Conservation (phyloP, 2,329 filamentous ascomycete species). For the Macrophomina phaseolina region DNA sequence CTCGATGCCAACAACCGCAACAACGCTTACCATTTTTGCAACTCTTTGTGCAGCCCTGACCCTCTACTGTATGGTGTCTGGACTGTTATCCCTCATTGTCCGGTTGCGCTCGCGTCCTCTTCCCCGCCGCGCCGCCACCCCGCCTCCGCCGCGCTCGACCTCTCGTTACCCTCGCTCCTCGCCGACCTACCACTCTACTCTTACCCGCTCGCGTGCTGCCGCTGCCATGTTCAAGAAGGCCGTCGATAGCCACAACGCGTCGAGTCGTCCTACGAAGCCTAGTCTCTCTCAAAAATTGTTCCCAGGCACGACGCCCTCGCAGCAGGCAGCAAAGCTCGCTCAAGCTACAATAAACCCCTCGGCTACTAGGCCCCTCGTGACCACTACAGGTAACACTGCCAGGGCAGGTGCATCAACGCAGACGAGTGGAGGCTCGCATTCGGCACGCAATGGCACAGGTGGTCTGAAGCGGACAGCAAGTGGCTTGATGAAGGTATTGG, state of each 20-base stretch:
- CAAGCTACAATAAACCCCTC: conserved; percentile 51
- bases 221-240: conserved; percentile 49
- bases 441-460: conserved; percentile 34
- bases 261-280: conserved; percentile 30
- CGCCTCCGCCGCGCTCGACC: conserved; percentile 34
- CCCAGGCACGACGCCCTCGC: conserved; percentile 57
- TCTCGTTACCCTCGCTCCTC: conserved; percentile 30
- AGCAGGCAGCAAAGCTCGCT: conserved; percentile 47
- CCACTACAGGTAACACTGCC: conserved; percentile 40
- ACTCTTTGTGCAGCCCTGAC: conserved; percentile 36
- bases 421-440: neutral
- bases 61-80: conserved; percentile 46
- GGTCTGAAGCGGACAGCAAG: conserved; percentile 54
- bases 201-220: conserved; percentile 13
- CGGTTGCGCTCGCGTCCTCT: conserved; percentile 40
- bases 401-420: conserved; percentile 34
- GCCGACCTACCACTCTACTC: conserved; percentile 22
- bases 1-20: conserved; percentile 22
- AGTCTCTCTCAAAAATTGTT: conserved; percentile 59
- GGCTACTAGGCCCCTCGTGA: conserved; percentile 40
- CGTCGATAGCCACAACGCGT: conserved; percentile 46
- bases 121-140: conserved; percentile 6
- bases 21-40: conserved; percentile 31
- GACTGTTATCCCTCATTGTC: conserved; percentile 33
- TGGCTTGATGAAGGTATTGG: conserved; percentile 53